Evolutionary conservation across 2,329 filamentous ascomycete species (phyloP).

Genomic region (Colletotrichum truncatum): DNA sequence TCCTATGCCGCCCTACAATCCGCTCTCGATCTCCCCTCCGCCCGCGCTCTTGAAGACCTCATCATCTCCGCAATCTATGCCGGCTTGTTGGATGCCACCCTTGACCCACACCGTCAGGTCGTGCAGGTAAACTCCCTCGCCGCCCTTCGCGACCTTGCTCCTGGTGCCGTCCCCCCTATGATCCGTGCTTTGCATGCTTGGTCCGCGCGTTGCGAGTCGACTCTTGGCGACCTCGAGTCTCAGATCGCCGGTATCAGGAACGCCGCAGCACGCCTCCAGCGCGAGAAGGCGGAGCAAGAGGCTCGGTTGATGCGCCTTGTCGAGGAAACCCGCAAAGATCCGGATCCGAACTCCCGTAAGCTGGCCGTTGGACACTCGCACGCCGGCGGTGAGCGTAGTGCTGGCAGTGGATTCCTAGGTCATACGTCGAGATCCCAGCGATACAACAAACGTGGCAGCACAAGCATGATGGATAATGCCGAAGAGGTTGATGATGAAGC

Average conservation of each 20-base stretch:
- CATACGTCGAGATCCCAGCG: slow-evolving; percentile 36
- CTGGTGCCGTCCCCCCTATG: slow-evolving; percentile 75
- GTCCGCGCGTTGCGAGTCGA: slow-evolving; percentile 79
- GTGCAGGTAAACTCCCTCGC: slow-evolving; percentile 84
- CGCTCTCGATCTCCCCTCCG: slow-evolving; percentile 72
- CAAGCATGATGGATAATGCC: slow-evolving; percentile 51
- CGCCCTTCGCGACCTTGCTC: slow-evolving; percentile 85
- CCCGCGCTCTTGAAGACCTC: slow-evolving; percentile 82
- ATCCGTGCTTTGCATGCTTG: slow-evolving; percentile 75
- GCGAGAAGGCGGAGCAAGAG: slow-evolving; percentile 57
- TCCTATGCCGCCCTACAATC: slow-evolving; percentile 76
- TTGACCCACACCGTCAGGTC: slow-evolving; percentile 79
- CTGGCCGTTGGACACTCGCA: slow-evolving; percentile 15
- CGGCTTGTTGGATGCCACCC: slow-evolving; percentile 81
- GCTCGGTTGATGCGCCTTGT: slow-evolving; percentile 59
- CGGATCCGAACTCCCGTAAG: slow-evolving; percentile 32
- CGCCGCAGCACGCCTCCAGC: slow-evolving; percentile 63
- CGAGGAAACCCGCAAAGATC: slow-evolving; percentile 50
- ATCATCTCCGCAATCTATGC: slow-evolving; percentile 90
- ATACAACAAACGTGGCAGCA: slow-evolving; percentile 31
- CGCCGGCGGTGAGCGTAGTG: slow-evolving; percentile 20
- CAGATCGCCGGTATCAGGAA: slow-evolving; percentile 76
- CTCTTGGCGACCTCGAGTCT: slow-evolving; percentile 77
- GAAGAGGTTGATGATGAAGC: slow-evolving; percentile 55
- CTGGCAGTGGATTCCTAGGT: slow-evolving; percentile 11